A percentile compares a stretch with the other conserved stretches of the same genome.
Conservation (phyloP, 2,329 filamentous ascomycete species). For the Verticillium isaacii region DNA sequence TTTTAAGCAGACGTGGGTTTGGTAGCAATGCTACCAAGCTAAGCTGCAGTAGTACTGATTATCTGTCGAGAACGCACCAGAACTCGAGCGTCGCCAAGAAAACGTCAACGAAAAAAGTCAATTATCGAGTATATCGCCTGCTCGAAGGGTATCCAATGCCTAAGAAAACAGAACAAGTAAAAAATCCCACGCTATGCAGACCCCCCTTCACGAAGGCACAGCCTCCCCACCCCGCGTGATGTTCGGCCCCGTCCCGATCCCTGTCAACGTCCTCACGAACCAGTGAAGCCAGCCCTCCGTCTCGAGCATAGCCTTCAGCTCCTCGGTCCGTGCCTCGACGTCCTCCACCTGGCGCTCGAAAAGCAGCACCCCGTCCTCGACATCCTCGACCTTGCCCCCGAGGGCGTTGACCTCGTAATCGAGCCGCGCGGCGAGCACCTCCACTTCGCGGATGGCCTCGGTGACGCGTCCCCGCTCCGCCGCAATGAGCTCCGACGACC, state of each 20-base stretch:
- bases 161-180: background rate
- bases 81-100: too few species aligned
- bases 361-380: slow-evolving; percentile 74
- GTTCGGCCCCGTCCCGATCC: slow-evolving; percentile 56
- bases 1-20: too few species aligned
- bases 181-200: background rate
- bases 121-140: background rate
- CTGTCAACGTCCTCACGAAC: slow-evolving; percentile 57
- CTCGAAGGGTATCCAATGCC: background rate
- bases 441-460: slow-evolving; percentile 72
- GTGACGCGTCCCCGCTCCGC: slow-evolving; percentile 65
- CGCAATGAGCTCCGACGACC: slow-evolving; percentile 63
- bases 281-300: slow-evolving; percentile 61
- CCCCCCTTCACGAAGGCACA: background rate
- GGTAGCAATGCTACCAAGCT: too few species aligned
- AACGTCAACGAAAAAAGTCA: background rate
- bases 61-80: too few species aligned
- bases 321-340: slow-evolving; percentile 59
- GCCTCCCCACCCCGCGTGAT: slow-evolving; percentile 32
- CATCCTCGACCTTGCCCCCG: slow-evolving; percentile 76
- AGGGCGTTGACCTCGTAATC: slow-evolving; percentile 87
- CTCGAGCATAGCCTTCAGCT: slow-evolving; percentile 58
- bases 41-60: too few species aligned
- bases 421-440: slow-evolving; percentile 75
- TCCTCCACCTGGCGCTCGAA: slow-evolving; percentile 76